Evolutionary conservation across 2,329 filamentous ascomycete species (phyloP).

Genomic region (Calonectria pauciramosa): DNA sequence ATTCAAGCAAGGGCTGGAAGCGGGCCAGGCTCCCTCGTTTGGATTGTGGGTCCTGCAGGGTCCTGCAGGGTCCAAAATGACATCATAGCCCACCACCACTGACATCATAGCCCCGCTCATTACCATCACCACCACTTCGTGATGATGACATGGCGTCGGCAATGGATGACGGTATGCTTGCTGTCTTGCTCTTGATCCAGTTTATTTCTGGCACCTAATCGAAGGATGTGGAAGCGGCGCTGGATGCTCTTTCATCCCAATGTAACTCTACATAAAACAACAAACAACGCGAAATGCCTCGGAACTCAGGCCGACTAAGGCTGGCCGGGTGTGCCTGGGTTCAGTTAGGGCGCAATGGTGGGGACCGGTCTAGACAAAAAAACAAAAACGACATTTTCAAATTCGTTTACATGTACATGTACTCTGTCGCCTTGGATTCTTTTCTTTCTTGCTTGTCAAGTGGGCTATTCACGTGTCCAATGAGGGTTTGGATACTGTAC

Average conservation of each 20-base stretch:
- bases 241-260: slow-evolving; percentile 30
- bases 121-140: slow-evolving; percentile 24
- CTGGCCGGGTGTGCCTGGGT: slow-evolving; percentile 32
- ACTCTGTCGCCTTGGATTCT: neutral
- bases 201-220: slow-evolving; percentile 33
- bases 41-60: slow-evolving; percentile 45
- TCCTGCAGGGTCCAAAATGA: slow-evolving; percentile 48
- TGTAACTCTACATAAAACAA: slow-evolving; percentile 34
- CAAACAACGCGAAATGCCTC: slow-evolving; percentile 6
- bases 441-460: slow-evolving; percentile 1
- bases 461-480: neutral
- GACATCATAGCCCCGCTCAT: slow-evolving; percentile 46
- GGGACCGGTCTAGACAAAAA: slow-evolving; percentile 26
- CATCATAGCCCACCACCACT: slow-evolving; percentile 25
- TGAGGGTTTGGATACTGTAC: neutral
- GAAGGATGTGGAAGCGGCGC: slow-evolving; percentile 32
- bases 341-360: slow-evolving; percentile 11
- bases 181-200: slow-evolving; percentile 25
- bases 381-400: neutral
- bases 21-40: neutral
- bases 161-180: slow-evolving; percentile 31
- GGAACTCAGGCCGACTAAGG: slow-evolving; percentile 27
- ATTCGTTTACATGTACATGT: slow-evolving; percentile 17
- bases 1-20: slow-evolving; percentile 26
- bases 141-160: slow-evolving; percentile 46